These are phyloP conservation scores for Lactarius sp. DNA, from an alignment of 768 basidiomycete species.

Conservation along the genomic window DNA sequence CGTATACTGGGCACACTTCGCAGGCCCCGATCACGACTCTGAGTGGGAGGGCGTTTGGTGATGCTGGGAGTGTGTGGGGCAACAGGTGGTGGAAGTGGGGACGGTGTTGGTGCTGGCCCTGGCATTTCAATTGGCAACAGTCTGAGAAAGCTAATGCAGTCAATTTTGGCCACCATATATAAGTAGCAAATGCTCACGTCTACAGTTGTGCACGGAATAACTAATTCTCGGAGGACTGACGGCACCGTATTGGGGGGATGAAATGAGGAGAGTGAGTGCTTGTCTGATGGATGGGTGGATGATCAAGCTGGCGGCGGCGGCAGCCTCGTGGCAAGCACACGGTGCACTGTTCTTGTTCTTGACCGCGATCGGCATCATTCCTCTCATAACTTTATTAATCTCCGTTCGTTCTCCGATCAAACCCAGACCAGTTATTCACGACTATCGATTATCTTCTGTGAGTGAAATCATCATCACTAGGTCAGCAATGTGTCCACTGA, in stretches of 20 bases:
- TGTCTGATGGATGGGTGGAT: too few relatives aligned
- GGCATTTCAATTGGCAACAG: conserved; percentile 22
- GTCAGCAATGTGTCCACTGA: too few relatives aligned
- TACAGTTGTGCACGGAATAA: conserved; percentile 8
- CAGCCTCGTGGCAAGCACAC: conserved; percentile 27
- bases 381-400: too few relatives aligned
- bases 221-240: conserved; percentile 13
- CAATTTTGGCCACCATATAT: not conserved
- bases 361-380: too few relatives aligned
- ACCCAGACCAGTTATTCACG: too few relatives aligned
- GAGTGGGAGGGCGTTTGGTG: conserved; percentile 15
- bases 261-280: too few relatives aligned
- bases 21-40: conserved; percentile 22
- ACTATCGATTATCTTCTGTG: too few relatives aligned
- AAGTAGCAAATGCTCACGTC: conserved; percentile 5
- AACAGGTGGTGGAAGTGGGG: conserved; percentile 14
- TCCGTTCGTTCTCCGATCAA: too few relatives aligned
- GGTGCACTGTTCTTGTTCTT: not conserved
- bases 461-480: too few relatives aligned
- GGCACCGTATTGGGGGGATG: conserved; percentile 17
- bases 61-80: conserved; percentile 19
- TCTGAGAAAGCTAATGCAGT: not conserved
- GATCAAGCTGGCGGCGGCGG: not conserved
- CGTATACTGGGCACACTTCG: conserved; percentile 19
- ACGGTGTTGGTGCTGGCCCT: conserved; percentile 14